Base-by-base conservation (phyloP, 768 basidiomycete genomes). In the Serendipita sp. region DNA sequence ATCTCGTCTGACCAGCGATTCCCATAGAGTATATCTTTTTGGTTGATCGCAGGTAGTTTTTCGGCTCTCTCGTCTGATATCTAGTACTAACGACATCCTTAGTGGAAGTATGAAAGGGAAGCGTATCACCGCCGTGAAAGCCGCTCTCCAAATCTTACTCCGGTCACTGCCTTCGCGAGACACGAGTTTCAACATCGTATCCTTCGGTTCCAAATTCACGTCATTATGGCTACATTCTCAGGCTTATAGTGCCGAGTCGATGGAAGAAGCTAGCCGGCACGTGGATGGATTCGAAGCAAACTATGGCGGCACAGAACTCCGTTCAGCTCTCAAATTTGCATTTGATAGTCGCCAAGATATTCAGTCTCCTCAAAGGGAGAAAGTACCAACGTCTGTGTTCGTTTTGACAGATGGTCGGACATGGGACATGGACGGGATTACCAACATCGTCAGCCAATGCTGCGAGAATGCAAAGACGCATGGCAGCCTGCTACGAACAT, bases 161-260 rank as follows among this genome's bases (percentile, higher is more conserved):
- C 33, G 64, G 2, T 75, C 73, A 3, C 73, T 81, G 66, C 72
- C 85, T 2, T 81, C 82, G 0, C 62, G 65, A 0, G 72, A 72
- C 2, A 78, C 81, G 0, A 66, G 60, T 0, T 81, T 85, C 73
- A 85, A 85, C 60, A 73, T 85, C n/a, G 74, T 81, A n/a, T 64
- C 62, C 24, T 68, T 66, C 30, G 67, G 67, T 7, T 51, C 53
- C 13, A 0, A 3, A 14, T 9, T 22, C 14, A 34, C n/a, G 1
- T 3, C 44, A 4, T 41, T 66, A 0, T 68, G 62, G 64, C 13
- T 24, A 26, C 16, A 3, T 7, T 58, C 53, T 9, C 53, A 58
- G 24, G 4, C 31, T 7, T 58, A 58, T 31, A 58, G 16, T 14
- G 53, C 53, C 56, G 17, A 1, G 3, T 56, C 65, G 3, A 63